Percentiles rank a stretch among this genome's conserved stretches.
phyloP scores from a whole-genome alignment of 176 grass and related monocot species.

The Eleusine coracana region DNA sequence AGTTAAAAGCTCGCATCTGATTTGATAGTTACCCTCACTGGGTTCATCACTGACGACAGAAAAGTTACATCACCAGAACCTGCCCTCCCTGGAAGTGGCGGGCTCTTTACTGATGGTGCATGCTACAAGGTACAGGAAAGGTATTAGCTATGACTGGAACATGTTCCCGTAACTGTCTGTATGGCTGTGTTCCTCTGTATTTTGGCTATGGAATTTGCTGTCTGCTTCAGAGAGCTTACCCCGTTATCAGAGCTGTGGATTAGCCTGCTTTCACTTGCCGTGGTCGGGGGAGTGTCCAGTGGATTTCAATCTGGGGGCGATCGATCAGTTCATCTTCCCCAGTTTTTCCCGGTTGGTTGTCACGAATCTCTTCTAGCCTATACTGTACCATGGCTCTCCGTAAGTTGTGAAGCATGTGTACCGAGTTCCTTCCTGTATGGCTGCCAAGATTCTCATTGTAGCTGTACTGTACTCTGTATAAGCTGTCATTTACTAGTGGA shows the following conservation, averaged over 20 bases:
- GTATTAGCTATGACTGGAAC: constrained; percentile 11
- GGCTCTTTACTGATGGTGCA: constrained; percentile 30
- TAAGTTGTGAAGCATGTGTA: constrained; percentile 36
- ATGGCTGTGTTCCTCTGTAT: constrained; percentile 40
- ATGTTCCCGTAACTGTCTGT: constrained; percentile 36
- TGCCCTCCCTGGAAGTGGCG: constrained; percentile 18
- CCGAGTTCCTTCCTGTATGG: not conserved
- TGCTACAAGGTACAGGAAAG: constrained; percentile 24
- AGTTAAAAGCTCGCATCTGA: constrained; percentile 10
- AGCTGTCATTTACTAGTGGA: constrained; percentile 43
- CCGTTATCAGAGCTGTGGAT: not conserved
- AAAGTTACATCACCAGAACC: constrained; percentile 29
- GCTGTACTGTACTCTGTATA: constrained; percentile 43
- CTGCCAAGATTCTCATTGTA: constrained; percentile 27
- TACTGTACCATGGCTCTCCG: constrained; percentile 33
- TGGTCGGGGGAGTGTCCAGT: not conserved
- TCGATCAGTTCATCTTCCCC: constrained; percentile 6
- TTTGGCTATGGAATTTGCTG: not conserved
- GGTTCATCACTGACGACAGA: constrained; percentile 39
- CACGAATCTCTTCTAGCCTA: not conserved
- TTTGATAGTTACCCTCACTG: constrained; percentile 35
- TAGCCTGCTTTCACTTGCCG: constrained; percentile 4
- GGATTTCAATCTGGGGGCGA: constrained; percentile 21
- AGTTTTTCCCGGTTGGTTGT: constrained; percentile 14
- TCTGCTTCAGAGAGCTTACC: not conserved